These are phyloP conservation scores for Gracilaria caudata DNA, from an alignment of 23 red algal species.

Conservation along the genomic window DNA sequence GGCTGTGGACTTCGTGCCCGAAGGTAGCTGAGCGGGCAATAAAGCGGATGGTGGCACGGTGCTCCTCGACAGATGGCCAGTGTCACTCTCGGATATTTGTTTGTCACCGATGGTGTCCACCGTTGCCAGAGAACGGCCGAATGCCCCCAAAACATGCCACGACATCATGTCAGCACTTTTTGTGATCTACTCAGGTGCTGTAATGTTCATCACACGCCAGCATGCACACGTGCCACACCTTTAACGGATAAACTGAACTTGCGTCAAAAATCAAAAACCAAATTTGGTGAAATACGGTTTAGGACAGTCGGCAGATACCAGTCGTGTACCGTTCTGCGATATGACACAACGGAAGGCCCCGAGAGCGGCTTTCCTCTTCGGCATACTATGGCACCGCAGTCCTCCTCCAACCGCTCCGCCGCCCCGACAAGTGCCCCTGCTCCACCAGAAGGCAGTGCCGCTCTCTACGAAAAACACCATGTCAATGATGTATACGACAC, in stretches of 20 bases:
- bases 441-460: background rate
- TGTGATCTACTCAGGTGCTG: background rate
- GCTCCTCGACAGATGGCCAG: conserved; percentile 4
- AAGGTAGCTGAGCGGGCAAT: background rate
- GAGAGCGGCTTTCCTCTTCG: too few relatives aligned
- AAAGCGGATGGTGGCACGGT: conserved; percentile 10
- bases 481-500: conserved; percentile 87
- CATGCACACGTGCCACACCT: background rate
- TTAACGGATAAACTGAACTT: too few relatives aligned
- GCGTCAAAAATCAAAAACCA: too few relatives aligned
- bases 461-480: conserved; percentile 56
- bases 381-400: background rate
- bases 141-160: background rate
- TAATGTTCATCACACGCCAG: conserved; percentile 31
- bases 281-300: too few relatives aligned
- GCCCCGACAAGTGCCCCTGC: background rate
- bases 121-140: background rate
- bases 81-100: background rate
- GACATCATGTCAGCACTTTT: conserved; percentile 7
- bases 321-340: too few relatives aligned
- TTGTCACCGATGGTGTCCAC: background rate
- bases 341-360: too few relatives aligned
- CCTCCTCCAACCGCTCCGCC: background rate
- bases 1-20: background rate
- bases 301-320: too few relatives aligned